These are phyloP conservation scores for Candida gigantensis DNA, from an alignment of 1,139 yeast species.

Conservation along the genomic window DNA sequence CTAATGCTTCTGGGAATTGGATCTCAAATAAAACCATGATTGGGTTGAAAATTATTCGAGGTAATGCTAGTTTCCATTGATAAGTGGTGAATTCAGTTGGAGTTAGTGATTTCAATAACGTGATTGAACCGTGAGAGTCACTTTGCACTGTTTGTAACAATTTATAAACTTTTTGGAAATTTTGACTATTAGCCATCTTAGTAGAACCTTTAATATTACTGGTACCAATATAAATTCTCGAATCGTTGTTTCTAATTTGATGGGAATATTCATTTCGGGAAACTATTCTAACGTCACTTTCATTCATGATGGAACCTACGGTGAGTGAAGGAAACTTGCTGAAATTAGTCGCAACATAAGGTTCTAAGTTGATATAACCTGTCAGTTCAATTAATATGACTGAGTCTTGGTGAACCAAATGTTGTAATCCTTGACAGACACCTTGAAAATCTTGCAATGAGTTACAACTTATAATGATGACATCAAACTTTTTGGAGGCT, in stretches of 20 bases:
- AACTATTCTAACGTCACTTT: constrained; percentile 56
- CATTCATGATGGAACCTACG: constrained; percentile 62
- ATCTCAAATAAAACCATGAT: constrained; percentile 72
- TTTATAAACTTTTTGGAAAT: constrained; percentile 32
- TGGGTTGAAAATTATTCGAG: constrained; percentile 77
- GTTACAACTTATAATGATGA: constrained; percentile 36
- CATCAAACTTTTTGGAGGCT: constrained; percentile 28
- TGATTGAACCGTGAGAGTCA: constrained; percentile 32
- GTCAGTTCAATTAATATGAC: constrained; percentile 65
- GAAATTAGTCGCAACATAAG: constrained; percentile 51
- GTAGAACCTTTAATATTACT: constrained; percentile 19
- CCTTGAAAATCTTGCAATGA: constrained; percentile 47
- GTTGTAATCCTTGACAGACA: constrained; percentile 26
- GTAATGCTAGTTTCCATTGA: constrained; percentile 85
- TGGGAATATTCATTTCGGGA: constrained; percentile 27
- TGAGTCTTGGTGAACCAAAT: constrained; percentile 35
- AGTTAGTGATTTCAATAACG: constrained; percentile 50
- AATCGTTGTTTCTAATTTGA: constrained; percentile 32
- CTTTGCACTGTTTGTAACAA: constrained; percentile 38
- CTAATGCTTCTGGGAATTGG: constrained; percentile 57
- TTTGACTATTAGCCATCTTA: constrained; percentile 13
- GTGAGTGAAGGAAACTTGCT: constrained; percentile 31
- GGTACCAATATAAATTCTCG: constrained; percentile 43
- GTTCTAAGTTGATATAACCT: constrained; percentile 71
- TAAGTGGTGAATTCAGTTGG: constrained; percentile 65